Percentiles rank a stretch among this genome's conserved stretches.
Evolutionary conservation across 129 eudicot species (phyloP).

Genomic region (Flaveria bidentis): DNA sequence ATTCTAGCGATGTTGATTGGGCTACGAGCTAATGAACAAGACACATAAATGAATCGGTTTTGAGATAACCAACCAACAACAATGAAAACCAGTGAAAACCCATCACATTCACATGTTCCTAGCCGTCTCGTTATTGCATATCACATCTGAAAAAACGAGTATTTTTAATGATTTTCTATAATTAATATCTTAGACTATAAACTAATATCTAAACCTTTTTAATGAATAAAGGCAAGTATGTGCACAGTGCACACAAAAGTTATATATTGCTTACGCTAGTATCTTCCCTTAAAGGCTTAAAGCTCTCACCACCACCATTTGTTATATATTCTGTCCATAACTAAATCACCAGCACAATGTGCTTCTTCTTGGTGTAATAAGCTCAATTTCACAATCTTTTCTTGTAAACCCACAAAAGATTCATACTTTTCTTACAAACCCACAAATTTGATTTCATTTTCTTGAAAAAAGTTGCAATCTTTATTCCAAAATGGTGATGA

Average conservation of each 20-base stretch:
- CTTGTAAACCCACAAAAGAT: neutral
- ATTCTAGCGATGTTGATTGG: too few species aligned
- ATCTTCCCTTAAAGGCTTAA: slow-evolving; percentile 16
- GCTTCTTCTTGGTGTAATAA: slow-evolving; percentile 1
- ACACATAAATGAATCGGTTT: too few species aligned
- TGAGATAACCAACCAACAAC: too few species aligned
- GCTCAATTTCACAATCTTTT: slow-evolving; percentile 1
- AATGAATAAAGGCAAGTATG: slow-evolving; percentile 9
- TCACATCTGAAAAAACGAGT: too few species aligned
- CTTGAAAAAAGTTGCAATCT: neutral
- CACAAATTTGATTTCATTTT: slow-evolving; percentile 8
- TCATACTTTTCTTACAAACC: slow-evolving; percentile 22
- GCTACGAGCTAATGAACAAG: too few species aligned
- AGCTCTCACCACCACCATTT: slow-evolving; percentile 23
- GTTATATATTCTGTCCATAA: slow-evolving; percentile 33
- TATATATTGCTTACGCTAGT: slow-evolving; percentile 18
- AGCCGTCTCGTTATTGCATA: too few species aligned
- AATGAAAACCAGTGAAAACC: too few species aligned
- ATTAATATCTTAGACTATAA: neutral
- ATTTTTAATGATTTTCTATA: neutral
- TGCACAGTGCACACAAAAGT: slow-evolving; percentile 16
- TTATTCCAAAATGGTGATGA: slow-evolving; percentile 51
- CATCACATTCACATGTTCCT: too few species aligned
- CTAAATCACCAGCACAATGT: slow-evolving; percentile 7
- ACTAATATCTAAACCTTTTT: neutral